Conservation (phyloP, 2,329 filamentous ascomycete genomes). For the Madurella fahalii region DNA sequence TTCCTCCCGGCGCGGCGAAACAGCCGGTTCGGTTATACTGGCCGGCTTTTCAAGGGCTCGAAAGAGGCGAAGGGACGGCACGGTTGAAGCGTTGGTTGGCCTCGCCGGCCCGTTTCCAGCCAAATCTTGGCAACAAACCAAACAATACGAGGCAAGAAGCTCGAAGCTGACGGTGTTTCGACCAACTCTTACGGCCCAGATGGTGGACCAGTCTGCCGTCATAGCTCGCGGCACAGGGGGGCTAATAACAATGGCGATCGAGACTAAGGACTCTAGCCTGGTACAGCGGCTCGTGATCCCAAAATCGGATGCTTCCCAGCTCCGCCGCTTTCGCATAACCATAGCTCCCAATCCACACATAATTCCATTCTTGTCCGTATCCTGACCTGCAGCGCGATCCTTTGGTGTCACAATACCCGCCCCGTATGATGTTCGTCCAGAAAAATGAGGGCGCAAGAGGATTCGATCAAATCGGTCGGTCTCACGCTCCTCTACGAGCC, state of each 20-base stretch:
- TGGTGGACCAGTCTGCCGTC: not conserved
- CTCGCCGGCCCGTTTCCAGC: constrained; percentile 18
- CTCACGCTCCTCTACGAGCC: constrained; percentile 33
- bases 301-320: constrained; percentile 2
- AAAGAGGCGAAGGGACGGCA: constrained; percentile 23
- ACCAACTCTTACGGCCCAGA: not conserved
- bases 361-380: constrained; percentile 11
- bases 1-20: constrained; percentile 10
- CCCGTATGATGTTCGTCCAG: not conserved
- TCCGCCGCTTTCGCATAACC: constrained; percentile 15
- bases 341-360: not conserved
- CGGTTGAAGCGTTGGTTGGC: constrained; percentile 18
- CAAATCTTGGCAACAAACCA: constrained; percentile 10
- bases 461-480: constrained; percentile 28
- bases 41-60: constrained; percentile 18
- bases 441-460: constrained; percentile 28
- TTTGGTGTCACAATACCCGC: not conserved
- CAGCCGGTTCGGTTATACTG: constrained; percentile 27
- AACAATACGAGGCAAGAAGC: constrained; percentile 1
- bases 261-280: not conserved
- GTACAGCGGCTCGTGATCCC: not conserved
- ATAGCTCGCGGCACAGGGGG: constrained; percentile 8
- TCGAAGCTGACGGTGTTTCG: constrained; percentile 14
- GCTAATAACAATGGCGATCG: constrained; percentile 12
- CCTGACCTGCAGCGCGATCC: not conserved